Percentiles rank a stretch among this genome's conserved stretches.
Conservation (phyloP, 2,329 filamentous ascomycete species). For the Mycogone perniciosa region DNA sequence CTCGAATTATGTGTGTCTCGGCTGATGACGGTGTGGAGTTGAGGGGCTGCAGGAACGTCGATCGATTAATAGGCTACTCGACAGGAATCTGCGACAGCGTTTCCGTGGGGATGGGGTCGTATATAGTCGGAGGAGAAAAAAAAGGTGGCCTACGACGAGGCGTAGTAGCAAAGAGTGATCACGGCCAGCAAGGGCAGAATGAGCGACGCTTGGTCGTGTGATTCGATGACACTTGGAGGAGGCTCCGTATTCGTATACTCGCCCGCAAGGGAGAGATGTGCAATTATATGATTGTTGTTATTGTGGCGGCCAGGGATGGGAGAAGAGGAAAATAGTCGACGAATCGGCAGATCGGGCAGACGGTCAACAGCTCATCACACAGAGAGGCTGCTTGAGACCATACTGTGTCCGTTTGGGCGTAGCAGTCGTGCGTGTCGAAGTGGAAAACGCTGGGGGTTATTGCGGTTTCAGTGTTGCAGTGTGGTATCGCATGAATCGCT, state of each 20-base stretch:
- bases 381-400: neutral
- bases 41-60: conserved; percentile 7
- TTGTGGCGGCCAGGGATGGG: neutral
- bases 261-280: neutral
- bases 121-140: neutral
- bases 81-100: too few species aligned
- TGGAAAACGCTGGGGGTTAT: neutral
- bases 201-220: conserved; percentile 6
- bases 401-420: neutral
- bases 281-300: neutral
- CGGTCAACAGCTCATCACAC: neutral
- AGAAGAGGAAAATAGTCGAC: neutral
- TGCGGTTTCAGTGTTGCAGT: conserved; percentile 7
- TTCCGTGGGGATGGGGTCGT: neutral
- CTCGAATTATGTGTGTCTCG: conserved; percentile 4
- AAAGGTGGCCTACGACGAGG: conserved; percentile 3
- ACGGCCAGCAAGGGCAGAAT: neutral
- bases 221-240: conserved; percentile 7
- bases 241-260: conserved; percentile 8
- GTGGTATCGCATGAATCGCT: conserved; percentile 9
- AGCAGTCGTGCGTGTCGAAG: neutral
- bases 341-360: neutral
- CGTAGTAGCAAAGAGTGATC: neutral
- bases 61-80: neutral
- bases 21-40: conserved; percentile 7